These are phyloP conservation scores for Polytrichum formosum DNA, from an alignment of 225 moss, liverwort and hornwort species.

Conservation along the genomic window DNA sequence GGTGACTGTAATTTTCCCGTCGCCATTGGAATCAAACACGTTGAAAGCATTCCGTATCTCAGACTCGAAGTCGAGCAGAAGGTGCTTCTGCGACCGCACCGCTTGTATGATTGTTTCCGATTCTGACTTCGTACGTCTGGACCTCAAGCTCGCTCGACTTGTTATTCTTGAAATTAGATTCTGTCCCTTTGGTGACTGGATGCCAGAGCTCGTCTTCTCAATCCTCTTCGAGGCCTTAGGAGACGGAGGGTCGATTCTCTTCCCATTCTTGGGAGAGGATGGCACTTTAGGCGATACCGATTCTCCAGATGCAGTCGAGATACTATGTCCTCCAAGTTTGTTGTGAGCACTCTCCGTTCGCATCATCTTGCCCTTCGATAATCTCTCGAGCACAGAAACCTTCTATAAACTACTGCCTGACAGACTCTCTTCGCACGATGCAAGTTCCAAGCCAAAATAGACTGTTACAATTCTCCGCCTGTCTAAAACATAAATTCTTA, in stretches of 20 bases:
- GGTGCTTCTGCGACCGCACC: neutral
- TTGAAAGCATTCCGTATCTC: slow-evolving; percentile 47
- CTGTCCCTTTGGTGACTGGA: neutral
- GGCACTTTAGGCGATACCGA: too few species aligned
- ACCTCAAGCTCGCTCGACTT: slow-evolving; percentile 29
- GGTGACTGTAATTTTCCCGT: slow-evolving; percentile 37
- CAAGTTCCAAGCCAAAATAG: too few species aligned
- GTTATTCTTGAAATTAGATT: slow-evolving; percentile 8
- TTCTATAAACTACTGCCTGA: too few species aligned
- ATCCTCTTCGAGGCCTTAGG: neutral
- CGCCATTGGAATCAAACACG: slow-evolving; percentile 41
- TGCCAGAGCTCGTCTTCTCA: slow-evolving; percentile 14
- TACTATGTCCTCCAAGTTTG: too few species aligned
- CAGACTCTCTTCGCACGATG: too few species aligned
- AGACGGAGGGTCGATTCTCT: neutral
- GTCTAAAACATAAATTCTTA: too few species aligned
- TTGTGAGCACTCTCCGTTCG: too few species aligned
- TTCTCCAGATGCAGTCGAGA: too few species aligned
- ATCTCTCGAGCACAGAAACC: too few species aligned
- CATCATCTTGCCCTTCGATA: too few species aligned
- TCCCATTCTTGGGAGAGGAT: too few species aligned
- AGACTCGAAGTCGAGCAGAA: slow-evolving; percentile 5
- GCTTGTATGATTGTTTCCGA: neutral
- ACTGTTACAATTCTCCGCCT: too few species aligned
- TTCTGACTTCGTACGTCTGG: slow-evolving; percentile 3